Conservation (phyloP, 352 stramenopile genomes). For the Phytophthora fragariaefolia region DNA sequence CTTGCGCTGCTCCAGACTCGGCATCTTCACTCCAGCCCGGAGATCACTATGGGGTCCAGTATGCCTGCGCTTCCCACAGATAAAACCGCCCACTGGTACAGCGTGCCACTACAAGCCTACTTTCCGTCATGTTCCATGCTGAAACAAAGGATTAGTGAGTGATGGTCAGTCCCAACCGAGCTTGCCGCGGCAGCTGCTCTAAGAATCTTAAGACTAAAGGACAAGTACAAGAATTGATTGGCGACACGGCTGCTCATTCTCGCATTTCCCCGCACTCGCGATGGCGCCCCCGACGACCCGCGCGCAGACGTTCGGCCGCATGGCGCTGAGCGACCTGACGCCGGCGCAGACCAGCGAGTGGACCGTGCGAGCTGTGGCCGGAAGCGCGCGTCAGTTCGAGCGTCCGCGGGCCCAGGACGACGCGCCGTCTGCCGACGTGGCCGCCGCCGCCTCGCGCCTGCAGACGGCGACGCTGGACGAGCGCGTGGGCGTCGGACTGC, state of each 20-base stretch:
- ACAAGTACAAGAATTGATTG: neutral
- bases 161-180: too few relatives aligned
- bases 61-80: too few relatives aligned
- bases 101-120: neutral
- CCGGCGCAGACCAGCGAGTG: constrained; percentile 52
- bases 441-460: constrained; percentile 36
- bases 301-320: constrained; percentile 59
- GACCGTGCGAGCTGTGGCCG: constrained; percentile 67
- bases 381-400: constrained; percentile 56
- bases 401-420: constrained; percentile 21
- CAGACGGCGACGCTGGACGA: constrained; percentile 46
- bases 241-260: constrained; percentile 4
- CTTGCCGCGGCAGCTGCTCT: too few relatives aligned
- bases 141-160: neutral
- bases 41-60: constrained; percentile 12
- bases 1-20: constrained; percentile 53
- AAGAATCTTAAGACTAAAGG: too few relatives aligned
- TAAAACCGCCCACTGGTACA: neutral
- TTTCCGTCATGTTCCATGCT: constrained; percentile 2
- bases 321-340: constrained; percentile 68
- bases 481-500: constrained; percentile 51
- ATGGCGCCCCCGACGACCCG: constrained; percentile 37
- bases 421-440: constrained; percentile 13
- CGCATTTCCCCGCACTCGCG: constrained; percentile 12
- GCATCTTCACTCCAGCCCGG: constrained; percentile 25